Base-by-base conservation (phyloP, 768 basidiomycete species). In the Naematelia aurantialba region DNA sequence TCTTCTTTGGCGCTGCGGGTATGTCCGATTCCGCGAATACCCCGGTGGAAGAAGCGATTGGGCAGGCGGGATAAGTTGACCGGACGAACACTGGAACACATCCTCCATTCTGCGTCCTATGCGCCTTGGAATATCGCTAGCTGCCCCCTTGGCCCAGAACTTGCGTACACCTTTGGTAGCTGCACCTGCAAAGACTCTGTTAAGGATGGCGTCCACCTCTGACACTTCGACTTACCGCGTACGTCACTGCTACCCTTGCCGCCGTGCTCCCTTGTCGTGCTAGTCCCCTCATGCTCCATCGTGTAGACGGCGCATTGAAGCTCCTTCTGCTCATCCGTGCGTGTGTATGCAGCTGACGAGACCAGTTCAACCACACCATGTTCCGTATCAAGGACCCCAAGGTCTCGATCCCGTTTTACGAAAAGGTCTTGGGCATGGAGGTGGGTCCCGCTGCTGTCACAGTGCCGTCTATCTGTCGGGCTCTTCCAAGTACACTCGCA, bases 341-440 rank as follows among this genome's bases (percentile, higher is more conserved):
- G 14, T 10, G 30, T n/a, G 4, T 10, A 24, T 4, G 31, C 4
- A n/a, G 26, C 25, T 13, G 42, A 13, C 45, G 44, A 55, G 8
- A 21, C 19, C n/a, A 61, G 60, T 72, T 75, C 66, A 75, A 77
- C 63, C 76, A 77, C 50, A 77, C 76, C 50, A 77, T 77, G 76
- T 61, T 77, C 48, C 56, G 61, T 67, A 82, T 94, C 74, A 92
- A 87, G 80, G 90, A 94, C 74, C 87, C 91, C 5, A 85, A 90
- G 65, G 81, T 78, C 46, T 92, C 90, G 17, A 73, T 94, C 60
- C 79, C 81, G 21, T 97, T 91, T 78, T 94, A 94, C 79, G 81
- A 82, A 56, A 83, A 89, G 22, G 69, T 76, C 49, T 68, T 80
- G 24, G 89, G 90, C 59, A 91, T 91, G 89, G 84, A 88, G 46